A percentile compares a stretch with the other conserved stretches of the same genome.
Conservation (phyloP, 441 rosid species). For the Populus tomentosa region DNA sequence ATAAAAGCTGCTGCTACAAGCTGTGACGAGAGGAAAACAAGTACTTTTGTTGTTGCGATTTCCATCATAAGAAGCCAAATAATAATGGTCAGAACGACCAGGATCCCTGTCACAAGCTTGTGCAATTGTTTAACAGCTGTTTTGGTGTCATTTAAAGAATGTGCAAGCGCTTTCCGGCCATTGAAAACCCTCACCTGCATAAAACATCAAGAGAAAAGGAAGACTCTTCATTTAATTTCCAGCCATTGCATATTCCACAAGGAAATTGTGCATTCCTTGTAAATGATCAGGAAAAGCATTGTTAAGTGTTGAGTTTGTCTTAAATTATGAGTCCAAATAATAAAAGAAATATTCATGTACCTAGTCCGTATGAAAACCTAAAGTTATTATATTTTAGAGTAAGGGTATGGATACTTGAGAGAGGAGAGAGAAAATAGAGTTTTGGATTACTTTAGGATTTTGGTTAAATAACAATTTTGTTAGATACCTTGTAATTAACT, state of each 20-base stretch:
- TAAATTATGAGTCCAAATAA: no score
- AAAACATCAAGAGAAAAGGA: conserved; percentile 1
- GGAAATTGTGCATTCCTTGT: background rate
- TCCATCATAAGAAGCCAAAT: conserved; percentile 69
- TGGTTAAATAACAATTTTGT: no score
- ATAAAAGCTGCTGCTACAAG: conserved; percentile 68
- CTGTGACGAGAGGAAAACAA: conserved; percentile 60
- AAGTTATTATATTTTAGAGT: no score
- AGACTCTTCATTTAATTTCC: background rate
- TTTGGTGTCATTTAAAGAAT: conserved; percentile 78
- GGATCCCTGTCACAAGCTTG: conserved; percentile 53
- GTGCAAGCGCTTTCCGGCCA: conserved; percentile 66
- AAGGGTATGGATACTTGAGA: no score
- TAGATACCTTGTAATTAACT: no score
- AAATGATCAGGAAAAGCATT: background rate
- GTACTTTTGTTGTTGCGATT: conserved; percentile 66
- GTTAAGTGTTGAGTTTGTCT: no score
- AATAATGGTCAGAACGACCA: conserved; percentile 34
- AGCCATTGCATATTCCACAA: background rate
- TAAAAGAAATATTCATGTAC: no score
- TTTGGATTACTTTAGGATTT: no score
- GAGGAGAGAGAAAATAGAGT: no score
- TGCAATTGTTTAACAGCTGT: conserved; percentile 76
- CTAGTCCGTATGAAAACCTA: no score
- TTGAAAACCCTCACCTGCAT: conserved; percentile 68